These are phyloP conservation scores for Polyplosphaeria fusca DNA, from an alignment of 495 filamentous ascomycete species.

Conservation along the genomic window DNA sequence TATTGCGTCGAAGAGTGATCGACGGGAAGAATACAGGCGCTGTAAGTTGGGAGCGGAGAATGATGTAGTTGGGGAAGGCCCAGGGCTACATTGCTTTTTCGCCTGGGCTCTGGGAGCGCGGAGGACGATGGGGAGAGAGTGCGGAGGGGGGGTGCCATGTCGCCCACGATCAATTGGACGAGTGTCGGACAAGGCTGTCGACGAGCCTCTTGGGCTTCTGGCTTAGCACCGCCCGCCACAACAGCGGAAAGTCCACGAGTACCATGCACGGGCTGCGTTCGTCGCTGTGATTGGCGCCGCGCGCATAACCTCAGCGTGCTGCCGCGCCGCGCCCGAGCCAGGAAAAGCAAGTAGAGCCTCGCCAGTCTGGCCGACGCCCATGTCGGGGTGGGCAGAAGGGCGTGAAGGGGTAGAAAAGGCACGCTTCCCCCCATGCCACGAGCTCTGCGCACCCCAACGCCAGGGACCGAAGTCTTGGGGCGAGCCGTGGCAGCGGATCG, in stretches of 20 bases:
- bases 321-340: not conserved
- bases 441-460: too few relatives aligned
- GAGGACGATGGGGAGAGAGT: not conserved
- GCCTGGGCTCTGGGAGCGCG: not conserved
- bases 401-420: too few relatives aligned
- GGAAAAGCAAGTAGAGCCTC: conserved; percentile 2
- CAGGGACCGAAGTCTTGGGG: too few relatives aligned
- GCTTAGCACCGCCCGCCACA: conserved; percentile 18
- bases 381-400: not conserved
- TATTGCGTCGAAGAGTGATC: conserved; percentile 2
- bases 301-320: not conserved
- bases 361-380: not conserved
- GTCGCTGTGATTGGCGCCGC: conserved; percentile 7
- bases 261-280: conserved; percentile 9
- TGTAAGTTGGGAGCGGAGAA: not conserved
- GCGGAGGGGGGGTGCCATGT: conserved; percentile 14
- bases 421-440: too few relatives aligned
- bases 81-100: conserved; percentile 3
- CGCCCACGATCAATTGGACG: conserved; percentile 19
- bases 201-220: conserved; percentile 9
- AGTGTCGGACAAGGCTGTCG: not conserved
- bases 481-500: too few relatives aligned
- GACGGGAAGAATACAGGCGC: not conserved
- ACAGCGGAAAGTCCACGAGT: conserved; percentile 8
- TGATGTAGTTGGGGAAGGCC: not conserved